These are phyloP conservation scores for Clitopilus passeckerianus DNA, from an alignment of 768 basidiomycete species.

Conservation along the genomic window DNA sequence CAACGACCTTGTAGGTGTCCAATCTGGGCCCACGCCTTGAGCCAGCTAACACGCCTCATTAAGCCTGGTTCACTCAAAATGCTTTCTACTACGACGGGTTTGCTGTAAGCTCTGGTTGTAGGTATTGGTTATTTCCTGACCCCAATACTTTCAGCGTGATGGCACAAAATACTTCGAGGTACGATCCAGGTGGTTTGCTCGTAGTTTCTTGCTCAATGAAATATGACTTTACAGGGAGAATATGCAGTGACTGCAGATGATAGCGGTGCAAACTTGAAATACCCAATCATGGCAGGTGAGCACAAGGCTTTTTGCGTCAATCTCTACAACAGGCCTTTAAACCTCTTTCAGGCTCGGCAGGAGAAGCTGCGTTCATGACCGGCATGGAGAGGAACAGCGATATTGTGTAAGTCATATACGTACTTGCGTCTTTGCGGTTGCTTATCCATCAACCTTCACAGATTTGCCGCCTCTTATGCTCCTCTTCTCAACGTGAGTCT, in stretches of 20 bases:
- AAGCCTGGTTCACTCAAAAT: conserved; percentile 30
- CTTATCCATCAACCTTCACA: background rate
- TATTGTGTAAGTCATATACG: conserved; percentile 22
- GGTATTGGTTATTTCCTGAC: background rate
- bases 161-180: conserved; percentile 47
- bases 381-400: conserved; percentile 43
- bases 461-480: conserved; percentile 47
- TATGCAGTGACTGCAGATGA: conserved; percentile 52
- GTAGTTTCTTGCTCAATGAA: conserved; percentile 2
- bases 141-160: conserved; percentile 33
- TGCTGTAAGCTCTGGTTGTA: conserved; percentile 8
- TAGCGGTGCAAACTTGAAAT: conserved; percentile 34
- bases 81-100: conserved; percentile 29
- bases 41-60: background rate
- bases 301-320: background rate
- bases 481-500: conserved; percentile 39
- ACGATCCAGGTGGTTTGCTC: background rate
- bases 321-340: background rate
- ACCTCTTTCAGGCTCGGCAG: conserved; percentile 31
- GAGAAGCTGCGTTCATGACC: conserved; percentile 62
- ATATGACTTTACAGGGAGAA: conserved; percentile 33
- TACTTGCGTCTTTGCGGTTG: background rate
- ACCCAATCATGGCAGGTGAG: conserved; percentile 47
- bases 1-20: conserved; percentile 37
- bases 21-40: background rate